Evolutionary conservation across 768 basidiomycete species (phyloP), one percentile per base, ranked within the genome.

Genomic region (Pleurotus ostreatus): DNA sequence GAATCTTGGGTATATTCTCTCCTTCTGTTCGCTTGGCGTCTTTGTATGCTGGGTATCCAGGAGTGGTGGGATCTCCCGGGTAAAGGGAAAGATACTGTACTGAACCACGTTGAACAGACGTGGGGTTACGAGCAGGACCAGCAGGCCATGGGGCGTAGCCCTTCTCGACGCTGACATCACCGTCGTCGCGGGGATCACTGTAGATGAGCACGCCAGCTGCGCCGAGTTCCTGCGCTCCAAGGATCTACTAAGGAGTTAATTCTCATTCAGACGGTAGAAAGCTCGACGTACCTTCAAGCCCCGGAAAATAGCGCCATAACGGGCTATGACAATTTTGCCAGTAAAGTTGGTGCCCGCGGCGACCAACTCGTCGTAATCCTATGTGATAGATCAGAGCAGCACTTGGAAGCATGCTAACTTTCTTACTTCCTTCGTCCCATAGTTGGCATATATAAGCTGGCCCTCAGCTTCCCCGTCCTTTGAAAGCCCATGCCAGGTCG

Each of bases 401-500:
- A 34, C 30, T 34, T 34, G 30, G 30, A 25, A 25, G 23, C 8
- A 34, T n/a, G 12, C 20, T 5, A 7, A 16, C n/a, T 6, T 6
- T 62, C 66, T 53, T 55, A 74, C 77, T 62, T 82, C 78, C 70
- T 88, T 86, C 4, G 75, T 74, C 2, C 93, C 92, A 59, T 92
- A 93, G 59, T 91, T 86, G 2, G 82, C 94, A 61, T 92, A 95
- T 15, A 96, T 75, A 12, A 81, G 70, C 58, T 81, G 74, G 4
- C 90, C 89, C 30, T 78, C 74, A 15, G 82, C 93, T 58, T 86
- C 83, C 1, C 95, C 95, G 45, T 81, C 83, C 46, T 78, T 79
- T 62, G 89, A 92, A 11, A 92, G 71, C 3, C 92, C 94, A 69
- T 95, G 94, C 83, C 89, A 98, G n/a, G 88, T 71, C 0, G 89